phyloP scores from a whole-genome alignment of 164 flowering plant species.

The Magnolia kwangsiensis region DNA sequence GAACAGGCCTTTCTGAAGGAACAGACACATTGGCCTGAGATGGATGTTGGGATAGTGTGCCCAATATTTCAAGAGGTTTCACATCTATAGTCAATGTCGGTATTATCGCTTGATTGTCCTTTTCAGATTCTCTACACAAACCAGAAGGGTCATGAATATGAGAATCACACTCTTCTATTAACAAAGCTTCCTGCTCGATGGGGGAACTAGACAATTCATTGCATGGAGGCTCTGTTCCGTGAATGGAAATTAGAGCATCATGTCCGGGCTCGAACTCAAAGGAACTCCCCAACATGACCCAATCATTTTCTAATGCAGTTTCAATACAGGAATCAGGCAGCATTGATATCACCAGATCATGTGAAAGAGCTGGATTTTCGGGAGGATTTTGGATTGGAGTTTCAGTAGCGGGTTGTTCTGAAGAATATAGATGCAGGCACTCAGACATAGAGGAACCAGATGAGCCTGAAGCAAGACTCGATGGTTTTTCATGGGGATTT shows the following conservation, averaged over 20 bases:
- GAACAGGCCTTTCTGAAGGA: conserved; percentile 9
- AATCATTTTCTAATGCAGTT: conserved; percentile 8
- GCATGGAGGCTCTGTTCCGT: conserved; percentile 3
- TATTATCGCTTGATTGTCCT: neutral
- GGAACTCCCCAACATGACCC: neutral
- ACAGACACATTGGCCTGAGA: conserved; percentile 9
- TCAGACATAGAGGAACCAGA: neutral
- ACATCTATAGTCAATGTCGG: neutral
- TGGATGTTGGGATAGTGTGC: conserved; percentile 7
- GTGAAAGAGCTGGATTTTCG: neutral
- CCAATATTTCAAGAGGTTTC: conserved; percentile 15
- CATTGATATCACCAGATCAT: neutral
- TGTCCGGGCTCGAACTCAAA: neutral
- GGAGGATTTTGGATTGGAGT: neutral
- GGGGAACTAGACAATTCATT: conserved; percentile 2
- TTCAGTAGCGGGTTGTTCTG: neutral
- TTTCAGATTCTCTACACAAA: conserved; percentile 9
- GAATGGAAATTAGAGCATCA: conserved; percentile 2
- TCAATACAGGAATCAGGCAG: conserved; percentile 2
- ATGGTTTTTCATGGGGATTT: neutral
- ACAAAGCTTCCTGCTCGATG: conserved; percentile 1
- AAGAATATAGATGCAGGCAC: neutral
- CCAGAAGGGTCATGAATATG: neutral
- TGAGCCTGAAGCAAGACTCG: neutral
- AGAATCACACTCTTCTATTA: conserved; percentile 6